Evolutionary conservation across 495 filamentous ascomycete genomes (phyloP), one percentile per base, ranked within the genome.

Genomic region (Neurospora sp.): DNA sequence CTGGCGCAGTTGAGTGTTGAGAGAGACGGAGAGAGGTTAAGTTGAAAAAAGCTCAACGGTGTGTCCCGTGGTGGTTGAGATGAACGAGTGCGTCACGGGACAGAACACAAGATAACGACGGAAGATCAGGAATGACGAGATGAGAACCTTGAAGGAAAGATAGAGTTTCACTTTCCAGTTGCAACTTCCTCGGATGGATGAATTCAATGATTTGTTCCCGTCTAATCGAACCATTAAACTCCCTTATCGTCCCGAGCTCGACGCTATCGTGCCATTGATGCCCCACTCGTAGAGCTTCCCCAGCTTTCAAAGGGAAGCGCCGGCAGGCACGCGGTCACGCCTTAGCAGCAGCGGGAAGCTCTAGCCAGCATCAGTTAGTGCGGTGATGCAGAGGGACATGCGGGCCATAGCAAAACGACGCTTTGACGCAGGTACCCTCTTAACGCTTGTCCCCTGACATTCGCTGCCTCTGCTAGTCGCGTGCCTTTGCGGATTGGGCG

Each of bases 361-460:
- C 46, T 54, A 23, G 10, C 46, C 11, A 3, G 10, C 20, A 12
- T 12, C 0, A 27, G 54, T 62, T 62, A 31, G 6, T 35, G 14
- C 3, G 1, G 5, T 2, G 14, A 2, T 31, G 7, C 54, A 9
- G 0, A 18, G 0, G 0, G 5, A 66, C 7, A 66, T 35, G 14
- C 5, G 0, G 0, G 1, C 0, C 0, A 3, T 1, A 2, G 11
- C 48, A 12, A 14, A 27, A 14, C 2, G 2, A 14, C 9, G 20
- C 20, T 3, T 1, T 3, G 5, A 59, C 27, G 11, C 20, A 59
- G 48, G 54, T 66, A 66, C 27, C 27, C 27, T 66, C 54, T 18
- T 35, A 66, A 31, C 14, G 5, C 14, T 31, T 66, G 14, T 3
- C 1, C 54, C 14, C 27, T 14, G 7, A 0, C 11, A 0, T 66